Percentiles rank a stretch among this genome's conserved stretches.
Conservation (phyloP, 352 stramenopile species). For the Phytophthora tentaculata region DNA sequence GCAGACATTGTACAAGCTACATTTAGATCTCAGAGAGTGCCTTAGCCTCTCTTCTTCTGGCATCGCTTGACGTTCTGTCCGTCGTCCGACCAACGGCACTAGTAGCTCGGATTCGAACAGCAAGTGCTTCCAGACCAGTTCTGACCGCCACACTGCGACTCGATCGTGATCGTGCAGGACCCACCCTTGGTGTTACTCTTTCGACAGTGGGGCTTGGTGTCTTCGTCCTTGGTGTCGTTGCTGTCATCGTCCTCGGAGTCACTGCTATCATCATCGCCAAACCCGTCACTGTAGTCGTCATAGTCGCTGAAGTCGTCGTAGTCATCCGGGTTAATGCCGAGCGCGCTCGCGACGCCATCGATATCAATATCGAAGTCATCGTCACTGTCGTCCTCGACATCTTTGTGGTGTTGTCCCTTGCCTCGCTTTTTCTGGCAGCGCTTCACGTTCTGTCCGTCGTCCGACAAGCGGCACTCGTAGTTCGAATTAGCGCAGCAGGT, state of each 20-base stretch:
- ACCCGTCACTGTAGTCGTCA: background rate
- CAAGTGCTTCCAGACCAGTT: background rate
- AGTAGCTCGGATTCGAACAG: background rate
- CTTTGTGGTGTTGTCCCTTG: background rate
- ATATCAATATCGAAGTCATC: background rate
- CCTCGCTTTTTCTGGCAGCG: conserved; percentile 8
- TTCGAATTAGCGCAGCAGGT: conserved; percentile 28
- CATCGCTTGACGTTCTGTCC: conserved; percentile 23
- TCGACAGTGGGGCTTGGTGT: background rate
- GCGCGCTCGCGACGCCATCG: background rate
- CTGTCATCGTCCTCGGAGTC: background rate
- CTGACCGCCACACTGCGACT: background rate
- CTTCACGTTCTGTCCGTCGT: conserved; percentile 13
- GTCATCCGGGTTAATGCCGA: background rate
- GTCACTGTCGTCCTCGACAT: background rate
- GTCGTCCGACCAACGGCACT: background rate
- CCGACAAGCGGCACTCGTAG: conserved; percentile 29
- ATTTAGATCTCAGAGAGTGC: too few species aligned
- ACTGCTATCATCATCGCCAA: background rate
- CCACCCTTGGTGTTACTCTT: background rate
- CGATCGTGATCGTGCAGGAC: background rate
- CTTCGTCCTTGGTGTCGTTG: background rate
- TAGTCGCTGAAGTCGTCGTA: background rate
- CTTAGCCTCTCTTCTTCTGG: conserved; percentile 11
- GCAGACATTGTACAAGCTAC: too few species aligned